phyloP scores from a whole-genome alignment of 176 grass and related monocot species.

The Triticum urartu region DNA sequence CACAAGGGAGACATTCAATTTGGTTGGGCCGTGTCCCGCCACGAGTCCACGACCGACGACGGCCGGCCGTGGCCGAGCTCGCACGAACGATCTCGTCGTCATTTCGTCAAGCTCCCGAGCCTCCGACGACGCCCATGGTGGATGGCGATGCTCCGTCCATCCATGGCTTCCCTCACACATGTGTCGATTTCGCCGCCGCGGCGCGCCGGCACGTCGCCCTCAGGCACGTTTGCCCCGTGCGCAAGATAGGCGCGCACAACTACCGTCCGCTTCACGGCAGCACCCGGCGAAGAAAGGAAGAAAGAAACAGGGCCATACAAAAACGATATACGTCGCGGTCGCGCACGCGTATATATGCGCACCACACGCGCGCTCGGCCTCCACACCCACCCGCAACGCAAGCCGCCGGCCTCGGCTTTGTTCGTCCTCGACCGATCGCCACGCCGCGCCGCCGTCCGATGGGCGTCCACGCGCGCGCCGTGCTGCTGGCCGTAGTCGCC shows the following conservation, averaged over 20 bases:
- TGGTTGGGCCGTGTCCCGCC: neutral
- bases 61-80: too few relatives aligned
- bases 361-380: neutral
- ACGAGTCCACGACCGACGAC: neutral
- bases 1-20: neutral
- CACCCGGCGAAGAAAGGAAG: neutral
- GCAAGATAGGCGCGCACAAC: neutral
- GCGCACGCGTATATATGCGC: conserved; percentile 21
- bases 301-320: conserved; percentile 21
- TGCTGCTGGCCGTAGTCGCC: neutral
- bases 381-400: neutral
- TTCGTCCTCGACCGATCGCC: neutral
- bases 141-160: neutral
- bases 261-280: neutral
- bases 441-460: neutral
- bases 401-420: neutral
- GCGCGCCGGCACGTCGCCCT: neutral
- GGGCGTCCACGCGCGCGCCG: neutral
- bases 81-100: neutral
- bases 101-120: neutral
- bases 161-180: neutral
- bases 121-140: neutral
- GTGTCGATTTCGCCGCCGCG: neutral
- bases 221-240: conserved; percentile 24
- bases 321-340: neutral